phyloP scores from a whole-genome alignment of 2,329 filamentous ascomycete genomes.

The Aureobasidium musti region DNA sequence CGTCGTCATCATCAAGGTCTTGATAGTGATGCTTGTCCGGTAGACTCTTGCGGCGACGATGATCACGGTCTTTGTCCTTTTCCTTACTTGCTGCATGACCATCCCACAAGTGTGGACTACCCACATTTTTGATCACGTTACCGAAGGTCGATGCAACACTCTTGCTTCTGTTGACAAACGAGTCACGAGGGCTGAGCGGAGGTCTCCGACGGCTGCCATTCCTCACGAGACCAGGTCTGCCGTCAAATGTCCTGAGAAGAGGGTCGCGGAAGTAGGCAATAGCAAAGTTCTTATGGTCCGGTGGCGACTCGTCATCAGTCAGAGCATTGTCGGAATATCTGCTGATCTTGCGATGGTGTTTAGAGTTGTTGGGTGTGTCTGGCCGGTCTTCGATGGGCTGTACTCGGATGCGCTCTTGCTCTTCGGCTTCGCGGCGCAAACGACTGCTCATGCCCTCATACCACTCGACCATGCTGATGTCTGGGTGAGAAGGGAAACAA shows the following conservation, averaged over 20 bases:
- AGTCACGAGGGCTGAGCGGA: constrained; percentile 39
- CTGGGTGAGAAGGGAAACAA: constrained; percentile 69
- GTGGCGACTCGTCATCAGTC: constrained; percentile 42
- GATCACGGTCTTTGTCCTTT: constrained; percentile 30
- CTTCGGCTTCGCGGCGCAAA: constrained; percentile 63
- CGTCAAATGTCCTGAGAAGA: constrained; percentile 50
- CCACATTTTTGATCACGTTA: constrained; percentile 42
- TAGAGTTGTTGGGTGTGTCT: constrained; percentile 29
- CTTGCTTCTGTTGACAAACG: constrained; percentile 42
- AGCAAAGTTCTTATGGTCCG: constrained; percentile 47
- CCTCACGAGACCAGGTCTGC: constrained; percentile 48
- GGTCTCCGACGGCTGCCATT: constrained; percentile 41
- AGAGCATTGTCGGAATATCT: constrained; percentile 7
- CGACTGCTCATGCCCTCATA: constrained; percentile 74
- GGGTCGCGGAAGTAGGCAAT: constrained; percentile 54
- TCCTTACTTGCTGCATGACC: constrained; percentile 34
- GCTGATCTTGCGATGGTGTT: constrained; percentile 32
- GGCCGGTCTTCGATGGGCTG: constrained; percentile 33
- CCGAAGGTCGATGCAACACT: constrained; percentile 42
- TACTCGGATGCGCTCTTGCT: constrained; percentile 41
- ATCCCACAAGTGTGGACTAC: constrained; percentile 43
- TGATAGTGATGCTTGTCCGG: constrained; percentile 36
- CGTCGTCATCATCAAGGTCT: constrained; percentile 30
- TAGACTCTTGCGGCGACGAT: constrained; percentile 29
- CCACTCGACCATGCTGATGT: constrained; percentile 82